Base-by-base conservation (phyloP, 768 basidiomycete species). In the Boletus pseudopeckii region DNA sequence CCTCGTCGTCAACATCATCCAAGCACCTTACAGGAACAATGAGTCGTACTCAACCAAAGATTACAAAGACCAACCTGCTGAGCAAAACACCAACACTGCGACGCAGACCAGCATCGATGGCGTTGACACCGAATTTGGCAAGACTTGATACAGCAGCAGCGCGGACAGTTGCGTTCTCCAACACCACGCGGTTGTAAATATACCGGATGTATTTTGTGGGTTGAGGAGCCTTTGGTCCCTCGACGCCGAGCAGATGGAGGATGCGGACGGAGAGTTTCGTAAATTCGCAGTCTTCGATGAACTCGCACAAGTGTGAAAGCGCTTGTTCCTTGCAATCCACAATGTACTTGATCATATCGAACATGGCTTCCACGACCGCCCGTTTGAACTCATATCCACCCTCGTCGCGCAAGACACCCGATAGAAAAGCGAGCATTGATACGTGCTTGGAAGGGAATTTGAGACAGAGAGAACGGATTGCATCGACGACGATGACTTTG, bases 351-450 rank as follows among this genome's bases (percentile, higher is more conserved):
- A 99, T 92, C 97, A 99, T 99, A 72, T 99, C 97, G 69, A 99
- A 98, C 68, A 99, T 98, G 18, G 97, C 96, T 73, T 98, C 97
- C 33, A 99, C 97, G 45, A 98, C 92, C 7, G 97, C 92, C 43
- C 95, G 92, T 75, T 99, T 99, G 80, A 98, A 99, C 68, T 99
- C 97, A 72, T 98, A 98, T 6, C 97, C 97, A 52, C 97, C 97
- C 73, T 99, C 97, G 64, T 99, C 97, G 43, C 97, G 86, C 44
- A 99, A 81, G 26, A 98, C 92, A 50, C 96, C 93, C 42, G 93
- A 94, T 32, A 99, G 80, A 85, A 99, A 99, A 5, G 88, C 84
- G 53, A 99, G 87, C 96, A 99, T 98, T 38, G 93, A 89, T 2
- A 84, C 88, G 65, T 99, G 94, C 75, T 99, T 99, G 32, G 88